These are phyloP conservation scores for Pseudogymnoascus sp. DNA, from an alignment of 2,329 filamentous ascomycete species.

Conservation along the genomic window DNA sequence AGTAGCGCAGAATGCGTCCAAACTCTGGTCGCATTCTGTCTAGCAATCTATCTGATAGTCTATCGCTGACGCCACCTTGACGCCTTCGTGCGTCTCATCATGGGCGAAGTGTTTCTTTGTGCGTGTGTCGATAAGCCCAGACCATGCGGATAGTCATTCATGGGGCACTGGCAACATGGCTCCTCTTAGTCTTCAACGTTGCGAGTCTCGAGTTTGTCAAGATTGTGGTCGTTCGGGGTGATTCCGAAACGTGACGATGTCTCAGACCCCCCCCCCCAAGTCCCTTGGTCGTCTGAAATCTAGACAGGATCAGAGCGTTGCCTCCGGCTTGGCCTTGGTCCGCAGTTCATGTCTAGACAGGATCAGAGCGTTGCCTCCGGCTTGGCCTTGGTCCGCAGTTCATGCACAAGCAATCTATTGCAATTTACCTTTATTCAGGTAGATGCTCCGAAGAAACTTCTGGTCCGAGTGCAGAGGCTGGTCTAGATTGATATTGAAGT, in stretches of 20 bases:
- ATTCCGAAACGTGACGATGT: slow-evolving; percentile 2
- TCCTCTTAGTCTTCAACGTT: not conserved
- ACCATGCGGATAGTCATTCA: not conserved
- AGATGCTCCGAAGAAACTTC: not conserved
- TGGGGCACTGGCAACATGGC: not conserved
- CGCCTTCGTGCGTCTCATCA: slow-evolving; percentile 3
- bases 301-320: slow-evolving; percentile 2
- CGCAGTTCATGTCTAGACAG: slow-evolving; percentile 6
- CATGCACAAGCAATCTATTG: slow-evolving; percentile 6
- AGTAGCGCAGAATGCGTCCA: not conserved
- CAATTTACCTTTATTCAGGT: not conserved
- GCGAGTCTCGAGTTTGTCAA: not conserved
- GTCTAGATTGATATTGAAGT: not conserved
- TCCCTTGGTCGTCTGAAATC: slow-evolving; percentile 4
- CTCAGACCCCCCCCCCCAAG: not conserved
- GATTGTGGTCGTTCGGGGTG: not conserved
- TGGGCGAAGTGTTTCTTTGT: not conserved
- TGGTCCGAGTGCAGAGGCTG: not conserved
- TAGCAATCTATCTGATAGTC: slow-evolving; percentile 5
- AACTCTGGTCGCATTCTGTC: not conserved
- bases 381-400: slow-evolving; percentile 7
- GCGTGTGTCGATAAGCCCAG: slow-evolving; percentile 1
- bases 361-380: not conserved
- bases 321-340: not conserved
- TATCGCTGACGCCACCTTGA: not conserved